These are phyloP conservation scores for Leucocoprinus leucothites DNA, from an alignment of 768 basidiomycete genomes.

Conservation along the genomic window DNA sequence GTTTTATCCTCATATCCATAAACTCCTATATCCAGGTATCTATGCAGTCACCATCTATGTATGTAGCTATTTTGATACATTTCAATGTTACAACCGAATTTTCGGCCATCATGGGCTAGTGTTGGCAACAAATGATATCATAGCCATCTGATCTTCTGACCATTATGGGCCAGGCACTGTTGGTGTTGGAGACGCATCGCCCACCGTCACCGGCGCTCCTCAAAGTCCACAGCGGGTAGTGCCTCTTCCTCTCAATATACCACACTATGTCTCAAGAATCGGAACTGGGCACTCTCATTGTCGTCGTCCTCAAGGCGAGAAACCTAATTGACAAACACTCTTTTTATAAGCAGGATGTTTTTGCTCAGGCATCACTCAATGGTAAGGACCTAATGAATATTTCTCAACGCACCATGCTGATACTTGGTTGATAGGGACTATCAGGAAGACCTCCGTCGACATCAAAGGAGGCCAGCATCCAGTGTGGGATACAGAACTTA, in stretches of 20 bases:
- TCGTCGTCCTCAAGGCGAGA: constrained; percentile 82
- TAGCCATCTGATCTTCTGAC: not conserved
- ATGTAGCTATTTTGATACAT: no score
- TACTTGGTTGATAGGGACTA: constrained; percentile 39
- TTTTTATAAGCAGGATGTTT: constrained; percentile 92
- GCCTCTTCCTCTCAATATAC: constrained; percentile 13
- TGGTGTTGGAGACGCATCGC: not conserved
- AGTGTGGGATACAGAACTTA: constrained; percentile 87
- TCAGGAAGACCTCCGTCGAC: constrained; percentile 69
- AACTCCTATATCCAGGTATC: not conserved
- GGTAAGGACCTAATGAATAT: constrained; percentile 26
- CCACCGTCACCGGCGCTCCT: not conserved
- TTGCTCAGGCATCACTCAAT: constrained; percentile 60
- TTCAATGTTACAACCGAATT: no score
- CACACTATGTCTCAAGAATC: constrained; percentile 32
- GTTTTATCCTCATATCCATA: not conserved
- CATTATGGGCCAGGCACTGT: not conserved
- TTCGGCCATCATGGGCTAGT: not conserved
- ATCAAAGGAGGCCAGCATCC: constrained; percentile 91
- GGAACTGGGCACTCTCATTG: constrained; percentile 78
- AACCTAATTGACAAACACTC: constrained; percentile 80
- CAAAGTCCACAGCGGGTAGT: constrained; percentile 9
- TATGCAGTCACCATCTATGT: not conserved
- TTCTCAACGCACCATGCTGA: not conserved
- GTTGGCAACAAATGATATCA: not conserved